These are phyloP conservation scores for Pezicula neosporulosa DNA, from an alignment of 2,329 filamentous ascomycete genomes.

Conservation along the genomic window DNA sequence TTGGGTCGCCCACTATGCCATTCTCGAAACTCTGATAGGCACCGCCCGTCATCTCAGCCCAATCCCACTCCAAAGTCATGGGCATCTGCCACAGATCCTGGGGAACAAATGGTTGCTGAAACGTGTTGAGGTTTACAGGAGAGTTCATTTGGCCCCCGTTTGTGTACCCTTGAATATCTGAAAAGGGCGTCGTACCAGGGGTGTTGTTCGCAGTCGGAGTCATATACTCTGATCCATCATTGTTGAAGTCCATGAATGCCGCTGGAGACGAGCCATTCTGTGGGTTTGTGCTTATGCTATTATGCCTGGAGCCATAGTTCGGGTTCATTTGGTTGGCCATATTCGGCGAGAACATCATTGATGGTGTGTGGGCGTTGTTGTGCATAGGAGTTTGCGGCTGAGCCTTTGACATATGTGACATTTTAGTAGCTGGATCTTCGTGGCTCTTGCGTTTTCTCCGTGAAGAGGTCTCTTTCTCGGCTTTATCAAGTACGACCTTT, in stretches of 20 bases:
- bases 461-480: conserved; percentile 67
- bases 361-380: conserved; percentile 12
- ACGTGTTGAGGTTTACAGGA: conserved; percentile 38
- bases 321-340: conserved; percentile 20
- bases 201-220: conserved; percentile 10
- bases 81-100: conserved; percentile 95
- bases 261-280: conserved; percentile 16
- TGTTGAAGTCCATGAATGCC: conserved; percentile 10
- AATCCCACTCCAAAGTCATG: conserved; percentile 84
- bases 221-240: conserved; percentile 18
- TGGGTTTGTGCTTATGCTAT: conserved; percentile 8
- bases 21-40: conserved; percentile 63
- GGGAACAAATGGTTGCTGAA: conserved; percentile 85
- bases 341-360: conserved; percentile 24
- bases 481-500: conserved; percentile 83
- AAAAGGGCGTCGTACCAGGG: conserved; percentile 21
- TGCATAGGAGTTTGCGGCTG: conserved; percentile 22
- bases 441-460: conserved; percentile 81
- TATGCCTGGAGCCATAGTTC: conserved; percentile 21
- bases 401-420: conserved; percentile 7
- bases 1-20: conserved; percentile 33
- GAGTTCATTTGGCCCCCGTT: conserved; percentile 26
- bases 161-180: conserved; percentile 21
- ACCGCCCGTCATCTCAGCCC: conserved; percentile 65
- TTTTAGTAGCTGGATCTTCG: conserved; percentile 34